These are phyloP conservation scores for Penicillium sp. DNA, from an alignment of 2,329 filamentous ascomycete genomes.

Conservation along the genomic window DNA sequence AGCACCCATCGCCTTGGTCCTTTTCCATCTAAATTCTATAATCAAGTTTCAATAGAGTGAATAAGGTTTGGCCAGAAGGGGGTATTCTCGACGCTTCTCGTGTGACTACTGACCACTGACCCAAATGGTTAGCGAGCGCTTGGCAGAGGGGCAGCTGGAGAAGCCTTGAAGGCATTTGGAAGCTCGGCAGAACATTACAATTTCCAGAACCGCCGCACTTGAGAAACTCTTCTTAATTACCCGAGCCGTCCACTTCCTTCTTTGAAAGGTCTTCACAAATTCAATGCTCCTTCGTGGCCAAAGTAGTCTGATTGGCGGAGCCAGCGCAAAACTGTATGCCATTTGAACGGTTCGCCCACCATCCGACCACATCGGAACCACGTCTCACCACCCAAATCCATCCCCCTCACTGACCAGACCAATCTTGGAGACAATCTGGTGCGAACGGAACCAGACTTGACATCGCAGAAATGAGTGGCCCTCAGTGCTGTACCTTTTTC, in stretches of 20 bases:
- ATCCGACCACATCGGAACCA: background rate
- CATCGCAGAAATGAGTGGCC: background rate
- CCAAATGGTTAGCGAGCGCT: background rate
- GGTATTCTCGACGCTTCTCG: background rate
- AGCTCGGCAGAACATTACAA: background rate
- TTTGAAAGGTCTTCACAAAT: no score
- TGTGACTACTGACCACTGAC: background rate
- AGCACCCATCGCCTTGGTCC: no score
- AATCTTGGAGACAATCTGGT: background rate
- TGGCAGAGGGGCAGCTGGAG: background rate
- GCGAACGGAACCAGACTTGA: background rate
- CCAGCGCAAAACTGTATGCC: background rate
- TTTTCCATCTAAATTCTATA: background rate
- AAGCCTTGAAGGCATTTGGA: background rate
- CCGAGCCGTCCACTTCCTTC: background rate
- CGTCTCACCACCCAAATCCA: background rate
- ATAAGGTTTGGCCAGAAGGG: background rate
- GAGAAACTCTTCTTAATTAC: background rate
- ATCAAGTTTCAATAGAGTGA: background rate
- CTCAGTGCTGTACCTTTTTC: background rate
- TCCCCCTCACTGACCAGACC: background rate
- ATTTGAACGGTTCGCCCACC: background rate
- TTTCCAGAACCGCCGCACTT: background rate
- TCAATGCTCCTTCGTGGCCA: background rate
- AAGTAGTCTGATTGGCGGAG: constrained; percentile 1